Conservation (phyloP, 1,139 yeast genomes). For the Saccharomycopsis crataegensis region DNA sequence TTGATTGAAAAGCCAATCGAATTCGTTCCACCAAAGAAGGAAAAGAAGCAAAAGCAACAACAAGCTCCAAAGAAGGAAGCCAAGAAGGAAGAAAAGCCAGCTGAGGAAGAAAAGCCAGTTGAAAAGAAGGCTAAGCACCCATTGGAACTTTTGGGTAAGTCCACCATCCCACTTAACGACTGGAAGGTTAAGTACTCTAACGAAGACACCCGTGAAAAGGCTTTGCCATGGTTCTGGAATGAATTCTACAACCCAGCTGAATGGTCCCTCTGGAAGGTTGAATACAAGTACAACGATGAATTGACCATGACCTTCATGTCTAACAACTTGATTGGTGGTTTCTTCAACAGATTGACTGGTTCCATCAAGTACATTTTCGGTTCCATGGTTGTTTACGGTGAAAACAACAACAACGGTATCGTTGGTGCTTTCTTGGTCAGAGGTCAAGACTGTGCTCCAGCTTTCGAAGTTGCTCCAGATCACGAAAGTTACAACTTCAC, state of each 20-base stretch:
- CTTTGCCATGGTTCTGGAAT: conserved; percentile 97
- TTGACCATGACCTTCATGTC: conserved; percentile 97
- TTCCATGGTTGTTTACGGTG: conserved; percentile 91
- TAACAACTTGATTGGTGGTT: conserved; percentile 96
- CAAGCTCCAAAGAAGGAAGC: neutral
- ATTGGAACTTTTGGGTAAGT: conserved; percentile 70
- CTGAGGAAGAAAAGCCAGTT: conserved; percentile 34
- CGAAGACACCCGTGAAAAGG: conserved; percentile 92
- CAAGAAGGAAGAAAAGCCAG: conserved; percentile 25
- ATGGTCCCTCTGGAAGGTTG: conserved; percentile 94
- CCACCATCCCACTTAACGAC: conserved; percentile 72
- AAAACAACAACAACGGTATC: conserved; percentile 97
- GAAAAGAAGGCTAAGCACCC: conserved; percentile 83
- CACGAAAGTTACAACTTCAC: conserved; percentile 81
- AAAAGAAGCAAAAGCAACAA: conserved; percentile 3
- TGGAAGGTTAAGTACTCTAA: conserved; percentile 98
- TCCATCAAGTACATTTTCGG: conserved; percentile 96
- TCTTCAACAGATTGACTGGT: conserved; percentile 90
- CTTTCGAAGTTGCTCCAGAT: conserved; percentile 98
- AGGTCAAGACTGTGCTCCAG: conserved; percentile 88
- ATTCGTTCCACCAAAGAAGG: conserved; percentile 57
- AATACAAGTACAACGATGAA: conserved; percentile 97
- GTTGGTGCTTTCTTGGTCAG: conserved; percentile 91
- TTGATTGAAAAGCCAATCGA: conserved; percentile 62
- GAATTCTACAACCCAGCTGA: conserved; percentile 86